These are phyloP conservation scores for Ophiostoma piceae DNA, from an alignment of 2,329 filamentous ascomycete genomes.

Conservation along the genomic window DNA sequence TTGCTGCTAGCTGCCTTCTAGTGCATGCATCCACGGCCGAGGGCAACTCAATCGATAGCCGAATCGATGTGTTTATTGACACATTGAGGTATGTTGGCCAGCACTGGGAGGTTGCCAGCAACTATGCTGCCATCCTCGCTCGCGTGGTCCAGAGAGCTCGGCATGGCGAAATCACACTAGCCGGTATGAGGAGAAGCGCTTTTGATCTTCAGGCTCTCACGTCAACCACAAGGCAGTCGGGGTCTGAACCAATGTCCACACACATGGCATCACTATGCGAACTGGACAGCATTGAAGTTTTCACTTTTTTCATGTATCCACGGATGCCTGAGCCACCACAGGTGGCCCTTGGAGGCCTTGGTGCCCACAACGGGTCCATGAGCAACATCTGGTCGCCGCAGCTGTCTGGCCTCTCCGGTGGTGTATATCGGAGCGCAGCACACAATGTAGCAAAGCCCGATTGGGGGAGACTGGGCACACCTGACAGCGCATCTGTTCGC, in stretches of 20 bases:
- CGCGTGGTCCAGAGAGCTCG: slow-evolving; percentile 79
- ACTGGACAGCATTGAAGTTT: slow-evolving; percentile 17
- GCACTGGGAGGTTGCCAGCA: slow-evolving; percentile 78
- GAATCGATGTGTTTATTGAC: slow-evolving; percentile 76
- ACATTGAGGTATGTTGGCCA: slow-evolving; percentile 74
- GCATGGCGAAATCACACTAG: slow-evolving; percentile 76
- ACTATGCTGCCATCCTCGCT: slow-evolving; percentile 73
- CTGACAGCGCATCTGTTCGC: slow-evolving; percentile 7
- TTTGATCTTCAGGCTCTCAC: slow-evolving; percentile 88
- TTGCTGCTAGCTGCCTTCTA: slow-evolving; percentile 76
- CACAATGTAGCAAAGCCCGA: background rate
- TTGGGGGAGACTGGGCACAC: slow-evolving; percentile 11
- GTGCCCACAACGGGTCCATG: background rate
- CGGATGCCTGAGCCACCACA: background rate
- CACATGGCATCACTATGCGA: slow-evolving; percentile 13
- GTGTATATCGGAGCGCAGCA: slow-evolving; percentile 3
- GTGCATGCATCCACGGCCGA: slow-evolving; percentile 74
- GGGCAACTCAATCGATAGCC: slow-evolving; percentile 55
- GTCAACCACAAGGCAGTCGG: slow-evolving; percentile 62
- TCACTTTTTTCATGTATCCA: slow-evolving; percentile 15
- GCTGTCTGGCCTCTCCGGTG: background rate
- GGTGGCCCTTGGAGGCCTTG: background rate
- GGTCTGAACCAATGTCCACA: slow-evolving; percentile 11
- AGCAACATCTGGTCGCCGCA: background rate
- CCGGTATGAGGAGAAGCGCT: slow-evolving; percentile 80